A percentile compares a stretch with the other conserved stretches of the same genome.
These are phyloP conservation scores for Pythium dissotocum DNA, from an alignment of 352 stramenopile species.

Conservation along the genomic window DNA sequence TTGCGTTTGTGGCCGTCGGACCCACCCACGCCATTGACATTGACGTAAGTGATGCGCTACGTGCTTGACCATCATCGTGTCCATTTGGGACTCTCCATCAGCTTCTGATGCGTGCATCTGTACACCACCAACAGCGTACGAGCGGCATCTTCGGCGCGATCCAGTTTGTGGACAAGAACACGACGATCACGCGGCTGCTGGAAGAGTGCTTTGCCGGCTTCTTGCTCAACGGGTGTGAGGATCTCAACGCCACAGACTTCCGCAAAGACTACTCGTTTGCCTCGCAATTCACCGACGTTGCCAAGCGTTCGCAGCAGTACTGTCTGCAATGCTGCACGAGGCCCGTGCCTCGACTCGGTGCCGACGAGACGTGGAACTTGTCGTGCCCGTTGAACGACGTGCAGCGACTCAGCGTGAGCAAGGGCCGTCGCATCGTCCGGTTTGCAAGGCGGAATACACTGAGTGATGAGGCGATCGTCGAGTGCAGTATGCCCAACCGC, in stretches of 20 bases:
- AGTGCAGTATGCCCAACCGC: conserved; percentile 59
- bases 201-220: conserved; percentile 70
- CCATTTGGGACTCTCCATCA: neutral
- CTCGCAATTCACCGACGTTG: conserved; percentile 55
- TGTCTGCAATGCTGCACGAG: conserved; percentile 78
- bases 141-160: conserved; percentile 64
- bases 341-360: conserved; percentile 41
- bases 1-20: neutral
- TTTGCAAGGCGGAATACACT: conserved; percentile 65
- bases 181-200: conserved; percentile 36
- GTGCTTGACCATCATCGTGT: neutral
- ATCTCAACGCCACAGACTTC: conserved; percentile 46
- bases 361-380: conserved; percentile 80
- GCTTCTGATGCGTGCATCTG: neutral
- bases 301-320: conserved; percentile 42
- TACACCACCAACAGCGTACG: conserved; percentile 34
- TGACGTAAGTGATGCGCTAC: neutral
- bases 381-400: conserved; percentile 67
- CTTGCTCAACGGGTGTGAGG: conserved; percentile 54
- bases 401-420: conserved; percentile 68
- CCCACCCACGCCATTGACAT: neutral
- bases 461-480: conserved; percentile 46
- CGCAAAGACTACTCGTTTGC: conserved; percentile 56
- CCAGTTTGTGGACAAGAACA: conserved; percentile 44
- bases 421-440: conserved; percentile 49